These are phyloP conservation scores for Penicillium verhagenii DNA, from an alignment of 495 filamentous ascomycete species.

Conservation along the genomic window DNA sequence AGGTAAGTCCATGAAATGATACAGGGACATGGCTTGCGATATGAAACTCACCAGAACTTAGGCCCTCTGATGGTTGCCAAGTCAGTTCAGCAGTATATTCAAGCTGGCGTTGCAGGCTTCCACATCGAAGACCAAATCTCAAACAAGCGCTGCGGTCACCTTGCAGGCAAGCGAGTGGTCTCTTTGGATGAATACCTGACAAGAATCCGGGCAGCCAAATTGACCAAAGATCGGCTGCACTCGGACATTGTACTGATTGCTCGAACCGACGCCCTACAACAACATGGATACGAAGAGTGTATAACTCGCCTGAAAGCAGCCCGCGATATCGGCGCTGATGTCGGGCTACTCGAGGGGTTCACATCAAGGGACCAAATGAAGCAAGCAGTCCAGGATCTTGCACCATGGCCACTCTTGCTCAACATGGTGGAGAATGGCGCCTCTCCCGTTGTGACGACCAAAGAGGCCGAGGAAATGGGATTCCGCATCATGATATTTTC, in stretches of 20 bases:
- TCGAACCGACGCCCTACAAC: constrained; percentile 65
- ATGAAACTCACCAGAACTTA: constrained; percentile 18
- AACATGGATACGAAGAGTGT: constrained; percentile 61
- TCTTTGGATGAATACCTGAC: constrained; percentile 47
- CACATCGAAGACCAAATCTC: constrained; percentile 72
- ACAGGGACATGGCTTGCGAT: not conserved
- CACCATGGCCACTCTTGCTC: constrained; percentile 57
- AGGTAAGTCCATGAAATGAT: too few relatives aligned
- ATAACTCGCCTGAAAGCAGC: constrained; percentile 55
- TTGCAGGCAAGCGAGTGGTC: constrained; percentile 62
- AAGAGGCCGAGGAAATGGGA: constrained; percentile 59
- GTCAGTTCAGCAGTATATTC: constrained; percentile 62
- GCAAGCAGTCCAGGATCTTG: constrained; percentile 52
- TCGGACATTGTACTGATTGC: constrained; percentile 68
- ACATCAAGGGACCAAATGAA: constrained; percentile 53
- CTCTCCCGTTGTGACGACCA: constrained; percentile 53
- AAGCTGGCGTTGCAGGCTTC: constrained; percentile 66
- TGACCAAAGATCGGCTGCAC: constrained; percentile 45
- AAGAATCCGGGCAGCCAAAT: constrained; percentile 55
- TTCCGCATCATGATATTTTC: constrained; percentile 65
- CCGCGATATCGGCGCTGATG: constrained; percentile 58
- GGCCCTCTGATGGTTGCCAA: constrained; percentile 61
- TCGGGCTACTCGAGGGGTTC: constrained; percentile 64
- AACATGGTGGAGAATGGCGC: constrained; percentile 66
- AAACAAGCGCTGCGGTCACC: constrained; percentile 65